Conservation (phyloP, 2,329 filamentous ascomycete genomes). For the Fusarium foetens region DNA sequence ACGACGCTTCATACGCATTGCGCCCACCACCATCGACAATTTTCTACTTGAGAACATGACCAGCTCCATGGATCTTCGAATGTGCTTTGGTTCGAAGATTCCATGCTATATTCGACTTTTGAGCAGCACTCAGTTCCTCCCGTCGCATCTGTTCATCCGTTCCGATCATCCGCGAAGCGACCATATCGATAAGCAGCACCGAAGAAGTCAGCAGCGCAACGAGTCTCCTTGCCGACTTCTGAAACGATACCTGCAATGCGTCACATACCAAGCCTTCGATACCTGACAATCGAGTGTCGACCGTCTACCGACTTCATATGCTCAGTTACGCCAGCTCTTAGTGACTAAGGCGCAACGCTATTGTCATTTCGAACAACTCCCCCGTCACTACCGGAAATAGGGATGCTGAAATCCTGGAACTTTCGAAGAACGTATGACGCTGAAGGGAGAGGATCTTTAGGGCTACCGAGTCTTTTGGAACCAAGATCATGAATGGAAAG, state of each 20-base stretch:
- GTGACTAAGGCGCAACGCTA: neutral
- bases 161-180: constrained; percentile 15
- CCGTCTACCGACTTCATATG: neutral
- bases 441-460: neutral
- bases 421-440: neutral
- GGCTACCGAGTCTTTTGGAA: neutral
- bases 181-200: constrained; percentile 3
- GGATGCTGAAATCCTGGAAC: neutral
- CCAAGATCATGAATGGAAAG: neutral
- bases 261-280: neutral
- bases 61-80: neutral
- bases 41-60: neutral
- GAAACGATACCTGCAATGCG: neutral
- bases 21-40: constrained; percentile 15
- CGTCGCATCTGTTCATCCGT: neutral
- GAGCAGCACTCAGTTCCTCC: neutral
- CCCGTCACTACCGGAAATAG: neutral
- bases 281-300: neutral
- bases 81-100: neutral
- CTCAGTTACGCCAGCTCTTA: neutral
- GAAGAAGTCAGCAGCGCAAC: neutral
- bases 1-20: constrained; percentile 7
- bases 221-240: neutral
- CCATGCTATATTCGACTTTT: neutral
- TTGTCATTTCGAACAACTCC: neutral